Evolutionary conservation across 208 protist species (phyloP).

Genomic region (Trichomonas tenax): DNA sequence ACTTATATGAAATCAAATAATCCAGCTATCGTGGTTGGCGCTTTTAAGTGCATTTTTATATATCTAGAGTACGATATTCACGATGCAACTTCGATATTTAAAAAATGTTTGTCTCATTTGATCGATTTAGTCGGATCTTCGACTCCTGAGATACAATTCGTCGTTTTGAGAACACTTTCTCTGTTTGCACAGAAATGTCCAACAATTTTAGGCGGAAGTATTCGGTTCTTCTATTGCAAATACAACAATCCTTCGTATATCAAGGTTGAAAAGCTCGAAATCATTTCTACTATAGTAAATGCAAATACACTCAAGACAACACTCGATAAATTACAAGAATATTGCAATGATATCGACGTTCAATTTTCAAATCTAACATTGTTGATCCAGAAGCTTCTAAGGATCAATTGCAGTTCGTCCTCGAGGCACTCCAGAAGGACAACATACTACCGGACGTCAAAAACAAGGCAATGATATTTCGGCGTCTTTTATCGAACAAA

Average conservation of each 20-base stretch:
- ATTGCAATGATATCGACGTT: slow-evolving; percentile 81
- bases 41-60: slow-evolving; percentile 73
- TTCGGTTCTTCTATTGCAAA: slow-evolving; percentile 85
- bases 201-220: background rate
- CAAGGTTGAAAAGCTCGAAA: slow-evolving; percentile 88
- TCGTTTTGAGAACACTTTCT: slow-evolving; percentile 92
- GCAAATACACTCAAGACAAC: slow-evolving; percentile 60
- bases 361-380: slow-evolving; percentile 58
- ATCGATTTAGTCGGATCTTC: slow-evolving; percentile 57
- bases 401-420: background rate
- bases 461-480: background rate
- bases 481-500: background rate
- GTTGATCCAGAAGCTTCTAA: background rate
- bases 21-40: slow-evolving; percentile 82
- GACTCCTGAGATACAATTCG: slow-evolving; percentile 89
- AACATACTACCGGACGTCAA: background rate
- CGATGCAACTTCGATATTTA: slow-evolving; percentile 37
- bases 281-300: slow-evolving; percentile 71
- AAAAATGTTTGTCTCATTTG: slow-evolving; percentile 66
- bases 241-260: slow-evolving; percentile 93
- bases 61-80: slow-evolving; percentile 49
- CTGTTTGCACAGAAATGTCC: slow-evolving; percentile 80
- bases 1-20: slow-evolving; percentile 86
- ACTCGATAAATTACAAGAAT: slow-evolving; percentile 72
- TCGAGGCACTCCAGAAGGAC: background rate